Conservation (phyloP, 2,329 filamentous ascomycete species). For the Emergomyces pasteurianus region DNA sequence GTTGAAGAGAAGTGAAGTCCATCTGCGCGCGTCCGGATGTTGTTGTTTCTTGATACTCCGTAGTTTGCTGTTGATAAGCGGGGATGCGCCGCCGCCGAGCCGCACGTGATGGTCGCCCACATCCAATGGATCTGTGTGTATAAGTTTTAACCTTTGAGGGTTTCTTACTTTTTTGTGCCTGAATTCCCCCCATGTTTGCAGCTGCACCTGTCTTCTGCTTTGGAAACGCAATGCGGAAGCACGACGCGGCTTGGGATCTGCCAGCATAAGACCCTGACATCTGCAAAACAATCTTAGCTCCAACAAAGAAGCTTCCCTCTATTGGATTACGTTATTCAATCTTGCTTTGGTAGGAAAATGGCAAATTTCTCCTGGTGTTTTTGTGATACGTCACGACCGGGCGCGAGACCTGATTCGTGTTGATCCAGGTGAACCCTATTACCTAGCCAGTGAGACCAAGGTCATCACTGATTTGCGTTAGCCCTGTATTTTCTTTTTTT, state of each 20-base stretch:
- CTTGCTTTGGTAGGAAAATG: background rate
- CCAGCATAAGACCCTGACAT: background rate
- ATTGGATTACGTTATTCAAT: background rate
- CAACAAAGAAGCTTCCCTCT: background rate
- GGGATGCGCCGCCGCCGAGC: background rate
- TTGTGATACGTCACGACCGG: background rate
- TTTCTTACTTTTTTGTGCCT: background rate
- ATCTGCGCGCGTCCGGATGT: background rate
- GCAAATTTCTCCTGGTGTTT: background rate
- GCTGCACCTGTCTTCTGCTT: too few species aligned
- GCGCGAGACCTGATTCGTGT: background rate
- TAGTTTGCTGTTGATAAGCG: background rate
- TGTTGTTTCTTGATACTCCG: background rate
- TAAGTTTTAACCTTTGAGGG: too few species aligned
- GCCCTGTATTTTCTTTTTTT: background rate
- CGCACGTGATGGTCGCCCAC: background rate
- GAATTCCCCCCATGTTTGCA: too few species aligned
- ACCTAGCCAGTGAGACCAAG: background rate
- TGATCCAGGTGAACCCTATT: background rate
- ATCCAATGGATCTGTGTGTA: too few species aligned
- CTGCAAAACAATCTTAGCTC: background rate
- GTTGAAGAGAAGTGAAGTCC: background rate
- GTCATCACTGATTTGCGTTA: background rate
- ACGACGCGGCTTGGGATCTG: background rate
- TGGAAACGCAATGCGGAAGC: background rate